Evolutionary conservation across 2,329 filamentous ascomycete genomes (phyloP).

Genomic region (Aspergillus sp.): DNA sequence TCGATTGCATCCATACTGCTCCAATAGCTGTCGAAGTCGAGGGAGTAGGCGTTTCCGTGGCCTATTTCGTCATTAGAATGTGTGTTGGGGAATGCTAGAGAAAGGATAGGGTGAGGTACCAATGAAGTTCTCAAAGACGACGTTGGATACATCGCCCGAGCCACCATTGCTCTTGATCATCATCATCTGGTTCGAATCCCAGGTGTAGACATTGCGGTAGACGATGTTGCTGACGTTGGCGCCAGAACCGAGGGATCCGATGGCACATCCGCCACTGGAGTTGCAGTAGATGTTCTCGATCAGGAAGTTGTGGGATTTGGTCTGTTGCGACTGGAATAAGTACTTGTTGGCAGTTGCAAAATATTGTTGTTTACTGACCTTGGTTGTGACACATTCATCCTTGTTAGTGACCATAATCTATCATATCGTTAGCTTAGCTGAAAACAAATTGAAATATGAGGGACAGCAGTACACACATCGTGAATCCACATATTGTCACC

Average conservation of each 20-base stretch:
- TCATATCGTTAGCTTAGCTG: not conserved
- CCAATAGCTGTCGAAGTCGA: constrained; percentile 60
- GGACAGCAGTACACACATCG: constrained; percentile 41
- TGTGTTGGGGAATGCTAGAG: too few species aligned
- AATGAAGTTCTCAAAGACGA: constrained; percentile 59
- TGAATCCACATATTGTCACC: constrained; percentile 60
- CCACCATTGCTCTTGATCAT: constrained; percentile 65
- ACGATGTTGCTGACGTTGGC: constrained; percentile 55
- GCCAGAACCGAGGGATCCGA: constrained; percentile 56
- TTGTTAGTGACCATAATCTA: constrained; percentile 62
- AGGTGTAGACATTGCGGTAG: constrained; percentile 61
- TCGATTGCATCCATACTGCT: constrained; percentile 40
- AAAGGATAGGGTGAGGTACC: constrained; percentile 17
- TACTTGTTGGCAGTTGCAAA: too few species aligned
- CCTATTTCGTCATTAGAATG: constrained; percentile 32
- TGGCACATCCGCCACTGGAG: constrained; percentile 60
- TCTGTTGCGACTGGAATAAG: constrained; percentile 28
- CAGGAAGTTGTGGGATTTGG: constrained; percentile 55
- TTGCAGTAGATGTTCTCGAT: constrained; percentile 64
- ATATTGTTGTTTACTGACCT: constrained; percentile 28
- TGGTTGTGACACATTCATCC: constrained; percentile 62
- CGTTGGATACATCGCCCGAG: constrained; percentile 53
- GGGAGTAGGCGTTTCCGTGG: constrained; percentile 59
- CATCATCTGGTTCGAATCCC: constrained; percentile 62
- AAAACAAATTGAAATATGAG: not conserved